Evolutionary conservation across 2,329 filamentous ascomycete species (phyloP).

Genomic region (Fusarium nygamai): DNA sequence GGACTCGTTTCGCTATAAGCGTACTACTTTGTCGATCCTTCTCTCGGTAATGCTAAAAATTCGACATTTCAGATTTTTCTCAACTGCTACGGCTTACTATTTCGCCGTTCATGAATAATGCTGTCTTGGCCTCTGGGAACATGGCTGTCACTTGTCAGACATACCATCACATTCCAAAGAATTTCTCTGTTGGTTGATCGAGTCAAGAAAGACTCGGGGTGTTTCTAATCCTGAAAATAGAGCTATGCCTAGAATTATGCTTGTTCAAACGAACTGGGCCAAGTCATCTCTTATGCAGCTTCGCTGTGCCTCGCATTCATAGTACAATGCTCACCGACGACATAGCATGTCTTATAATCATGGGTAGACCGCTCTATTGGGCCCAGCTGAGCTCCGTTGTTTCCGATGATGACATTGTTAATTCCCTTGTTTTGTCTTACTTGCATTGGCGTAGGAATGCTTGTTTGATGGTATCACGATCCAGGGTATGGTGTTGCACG

Average conservation of each 20-base stretch:
- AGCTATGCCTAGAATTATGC: not conserved
- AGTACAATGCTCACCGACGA: slow-evolving; percentile 11
- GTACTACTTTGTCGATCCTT: slow-evolving; percentile 32
- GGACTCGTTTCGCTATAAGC: slow-evolving; percentile 20
- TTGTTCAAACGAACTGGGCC: slow-evolving; percentile 5
- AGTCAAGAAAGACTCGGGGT: not conserved
- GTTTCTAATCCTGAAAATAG: slow-evolving; percentile 5
- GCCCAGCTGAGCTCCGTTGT: slow-evolving; percentile 7
- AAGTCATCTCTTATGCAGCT: slow-evolving; percentile 8
- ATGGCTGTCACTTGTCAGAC: not conserved
- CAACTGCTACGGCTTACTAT: not conserved
- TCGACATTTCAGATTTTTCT: slow-evolving; percentile 9
- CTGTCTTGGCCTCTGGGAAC: slow-evolving; percentile 10
- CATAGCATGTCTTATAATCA: slow-evolving; percentile 2
- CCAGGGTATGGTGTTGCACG: slow-evolving; percentile 7
- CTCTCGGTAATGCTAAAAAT: slow-evolving; percentile 30
- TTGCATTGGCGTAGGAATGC: not conserved
- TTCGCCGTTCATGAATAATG: slow-evolving; percentile 5
- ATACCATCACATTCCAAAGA: not conserved
- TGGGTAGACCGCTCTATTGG: slow-evolving; percentile 9
- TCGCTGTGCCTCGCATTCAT: slow-evolving; percentile 7
- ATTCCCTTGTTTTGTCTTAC: not conserved
- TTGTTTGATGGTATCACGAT: not conserved
- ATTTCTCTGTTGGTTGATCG: not conserved
- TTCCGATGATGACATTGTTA: slow-evolving; percentile 12